phyloP scores from a whole-genome alignment of 768 basidiomycete species.

The Ramaria sp. region DNA sequence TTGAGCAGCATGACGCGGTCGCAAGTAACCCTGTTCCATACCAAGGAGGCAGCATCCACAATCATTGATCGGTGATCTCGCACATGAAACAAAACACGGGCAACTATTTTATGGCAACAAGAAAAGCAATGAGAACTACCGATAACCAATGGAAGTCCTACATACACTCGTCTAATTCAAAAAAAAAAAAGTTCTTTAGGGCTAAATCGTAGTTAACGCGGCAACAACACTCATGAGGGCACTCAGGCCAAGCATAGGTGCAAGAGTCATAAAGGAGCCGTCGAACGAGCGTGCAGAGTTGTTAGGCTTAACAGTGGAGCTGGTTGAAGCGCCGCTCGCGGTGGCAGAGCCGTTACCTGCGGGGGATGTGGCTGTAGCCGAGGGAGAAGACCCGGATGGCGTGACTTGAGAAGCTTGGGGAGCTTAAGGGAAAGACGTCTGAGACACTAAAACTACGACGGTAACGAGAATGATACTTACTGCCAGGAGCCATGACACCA shows the following conservation, averaged over 20 bases:
- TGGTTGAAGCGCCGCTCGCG: not conserved
- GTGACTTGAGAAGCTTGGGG: constrained; percentile 7
- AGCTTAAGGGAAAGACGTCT: not conserved
- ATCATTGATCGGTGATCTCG: too few species aligned
- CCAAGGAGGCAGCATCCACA: too few species aligned
- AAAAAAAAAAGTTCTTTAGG: not conserved
- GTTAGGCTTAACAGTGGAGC: not conserved
- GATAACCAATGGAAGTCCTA: too few species aligned
- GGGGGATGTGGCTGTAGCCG: constrained; percentile 3
- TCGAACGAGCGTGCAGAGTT: not conserved
- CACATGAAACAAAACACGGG: too few species aligned
- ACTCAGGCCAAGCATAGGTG: not conserved
- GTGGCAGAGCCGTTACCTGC: not conserved
- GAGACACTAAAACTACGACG: not conserved
- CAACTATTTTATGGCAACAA: too few species aligned
- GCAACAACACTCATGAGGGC: not conserved
- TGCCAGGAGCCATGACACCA: constrained; percentile 47
- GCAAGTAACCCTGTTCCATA: too few species aligned
- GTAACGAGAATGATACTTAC: constrained; percentile 28
- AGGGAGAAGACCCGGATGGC: constrained; percentile 3
- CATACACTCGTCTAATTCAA: not conserved
- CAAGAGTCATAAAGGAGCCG: not conserved
- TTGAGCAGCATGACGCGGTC: too few species aligned
- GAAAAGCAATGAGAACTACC: too few species aligned
- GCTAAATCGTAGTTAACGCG: not conserved